These are phyloP conservation scores for Xylaria sp. DNA, from an alignment of 2,329 filamentous ascomycete species.

Conservation along the genomic window DNA sequence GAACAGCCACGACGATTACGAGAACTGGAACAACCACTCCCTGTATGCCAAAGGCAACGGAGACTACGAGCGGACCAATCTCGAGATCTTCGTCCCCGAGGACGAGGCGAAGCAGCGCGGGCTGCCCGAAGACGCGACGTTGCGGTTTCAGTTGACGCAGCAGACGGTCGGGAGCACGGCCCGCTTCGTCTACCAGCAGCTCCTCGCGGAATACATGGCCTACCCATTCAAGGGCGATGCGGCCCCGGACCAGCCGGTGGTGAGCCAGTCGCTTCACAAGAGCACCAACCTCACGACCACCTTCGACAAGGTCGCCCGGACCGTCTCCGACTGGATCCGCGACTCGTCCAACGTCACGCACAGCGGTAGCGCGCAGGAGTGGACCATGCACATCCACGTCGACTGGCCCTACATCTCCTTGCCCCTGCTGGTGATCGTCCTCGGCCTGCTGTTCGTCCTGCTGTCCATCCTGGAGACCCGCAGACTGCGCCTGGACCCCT, in stretches of 20 bases:
- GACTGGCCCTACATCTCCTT: slow-evolving; percentile 28
- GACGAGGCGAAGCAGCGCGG: neutral
- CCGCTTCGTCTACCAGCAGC: slow-evolving; percentile 12
- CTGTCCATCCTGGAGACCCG: slow-evolving; percentile 22
- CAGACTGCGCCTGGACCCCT: slow-evolving; percentile 17
- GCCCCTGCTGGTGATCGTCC: slow-evolving; percentile 12
- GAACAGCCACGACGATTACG: slow-evolving; percentile 4
- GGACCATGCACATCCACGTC: slow-evolving; percentile 22
- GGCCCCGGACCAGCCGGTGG: neutral
- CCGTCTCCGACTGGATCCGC: slow-evolving; percentile 23
- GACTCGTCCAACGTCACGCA: slow-evolving; percentile 10
- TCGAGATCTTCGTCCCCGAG: slow-evolving; percentile 13
- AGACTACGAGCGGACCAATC: slow-evolving; percentile 11
- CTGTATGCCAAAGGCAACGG: slow-evolving; percentile 1
- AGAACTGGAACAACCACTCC: slow-evolving; percentile 18
- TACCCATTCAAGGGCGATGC: slow-evolving; percentile 1
- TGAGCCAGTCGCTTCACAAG: slow-evolving; percentile 15
- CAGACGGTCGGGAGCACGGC: slow-evolving; percentile 18
- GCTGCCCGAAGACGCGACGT: slow-evolving; percentile 1
- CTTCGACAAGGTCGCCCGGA: slow-evolving; percentile 19
- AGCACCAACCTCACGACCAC: slow-evolving; percentile 15
- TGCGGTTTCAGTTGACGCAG: slow-evolving; percentile 15
- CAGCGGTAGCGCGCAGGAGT: slow-evolving; percentile 14
- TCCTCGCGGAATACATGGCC: slow-evolving; percentile 8
- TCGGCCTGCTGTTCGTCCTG: slow-evolving; percentile 17